These are phyloP conservation scores for Miscanthus sacchariflorus DNA, from an alignment of 202 grass and related monocot species.

Conservation along the genomic window DNA sequence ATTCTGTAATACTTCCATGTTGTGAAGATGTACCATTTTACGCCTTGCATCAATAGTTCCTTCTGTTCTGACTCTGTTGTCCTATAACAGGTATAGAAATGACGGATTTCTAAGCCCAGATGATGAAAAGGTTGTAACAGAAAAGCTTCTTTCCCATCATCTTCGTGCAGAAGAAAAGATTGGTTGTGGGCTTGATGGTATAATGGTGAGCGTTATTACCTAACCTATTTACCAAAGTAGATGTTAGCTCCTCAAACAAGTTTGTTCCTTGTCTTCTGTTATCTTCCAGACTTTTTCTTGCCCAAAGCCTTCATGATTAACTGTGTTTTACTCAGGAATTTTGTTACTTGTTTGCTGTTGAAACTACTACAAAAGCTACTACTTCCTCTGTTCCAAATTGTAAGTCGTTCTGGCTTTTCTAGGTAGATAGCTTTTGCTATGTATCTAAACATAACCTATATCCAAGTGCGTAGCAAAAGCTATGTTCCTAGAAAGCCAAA, in stretches of 20 bases:
- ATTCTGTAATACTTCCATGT: not conserved
- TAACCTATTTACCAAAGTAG: conserved; percentile 17
- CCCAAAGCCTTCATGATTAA: not conserved
- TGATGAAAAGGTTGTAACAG: conserved; percentile 56
- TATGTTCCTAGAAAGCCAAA: not conserved
- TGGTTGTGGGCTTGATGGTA: conserved; percentile 70
- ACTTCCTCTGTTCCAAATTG: not conserved
- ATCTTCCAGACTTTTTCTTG: not conserved
- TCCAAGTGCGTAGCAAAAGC: no score
- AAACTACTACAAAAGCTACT: conserved; percentile 3
- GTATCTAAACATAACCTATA: no score
- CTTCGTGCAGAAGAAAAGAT: conserved; percentile 68
- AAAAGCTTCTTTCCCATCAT: conserved; percentile 74
- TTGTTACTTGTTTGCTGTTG: conserved; percentile 30
- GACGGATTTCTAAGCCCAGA: conserved; percentile 47
- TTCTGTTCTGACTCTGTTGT: conserved; percentile 16
- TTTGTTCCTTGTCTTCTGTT: conserved; percentile 12
- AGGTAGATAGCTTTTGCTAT: no score
- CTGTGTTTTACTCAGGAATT: not conserved
- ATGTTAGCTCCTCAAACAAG: not conserved
- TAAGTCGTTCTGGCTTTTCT: not conserved
- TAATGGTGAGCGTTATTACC: conserved; percentile 60
- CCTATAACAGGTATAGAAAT: conserved; percentile 60
- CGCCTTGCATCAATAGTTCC: not conserved
- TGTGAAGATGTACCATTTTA: conserved; percentile 3